These are phyloP conservation scores for Ammopiptanthus mongolicus DNA, from an alignment of 306 rosid species.

Conservation along the genomic window DNA sequence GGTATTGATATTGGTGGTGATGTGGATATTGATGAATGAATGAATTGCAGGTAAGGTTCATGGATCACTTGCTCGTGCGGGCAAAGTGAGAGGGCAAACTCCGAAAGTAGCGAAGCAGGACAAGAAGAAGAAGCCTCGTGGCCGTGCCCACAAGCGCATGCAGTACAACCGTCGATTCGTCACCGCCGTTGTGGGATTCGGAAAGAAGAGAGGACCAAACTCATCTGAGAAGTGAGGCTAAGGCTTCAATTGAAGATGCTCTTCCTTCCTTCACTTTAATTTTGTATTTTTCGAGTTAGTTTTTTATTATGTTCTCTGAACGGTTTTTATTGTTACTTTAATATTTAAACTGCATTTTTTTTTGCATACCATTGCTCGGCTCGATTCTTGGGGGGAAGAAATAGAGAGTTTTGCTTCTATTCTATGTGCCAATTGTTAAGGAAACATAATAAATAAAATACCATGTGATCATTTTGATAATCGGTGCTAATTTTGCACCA, in stretches of 20 bases:
- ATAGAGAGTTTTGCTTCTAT: no score
- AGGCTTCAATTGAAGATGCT: neutral
- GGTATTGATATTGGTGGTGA: no score
- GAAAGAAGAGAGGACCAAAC: conserved; percentile 43
- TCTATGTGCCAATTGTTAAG: neutral
- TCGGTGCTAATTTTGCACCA: no score
- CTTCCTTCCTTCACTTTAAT: neutral
- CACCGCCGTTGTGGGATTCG: conserved; percentile 40
- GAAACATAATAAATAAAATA: no score
- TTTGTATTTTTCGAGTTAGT: neutral
- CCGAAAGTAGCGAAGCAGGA: conserved; percentile 38
- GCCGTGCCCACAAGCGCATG: conserved; percentile 44
- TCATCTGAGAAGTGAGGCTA: conserved; percentile 32
- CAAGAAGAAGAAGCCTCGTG: conserved; percentile 42
- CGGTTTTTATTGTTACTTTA: neutral
- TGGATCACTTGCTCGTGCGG: conserved; percentile 38
- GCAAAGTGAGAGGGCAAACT: conserved; percentile 38
- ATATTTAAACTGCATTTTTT: no score
- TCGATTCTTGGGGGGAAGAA: neutral
- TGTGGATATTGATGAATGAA: no score
- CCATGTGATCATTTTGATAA: no score
- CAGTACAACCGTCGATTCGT: conserved; percentile 41
- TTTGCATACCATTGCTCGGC: neutral
- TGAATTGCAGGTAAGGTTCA: conserved; percentile 31
- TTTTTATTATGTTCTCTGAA: neutral